Evolutionary conservation across 2,329 filamentous ascomycete genomes (phyloP).

Genomic region (Colletotrichum karsti): DNA sequence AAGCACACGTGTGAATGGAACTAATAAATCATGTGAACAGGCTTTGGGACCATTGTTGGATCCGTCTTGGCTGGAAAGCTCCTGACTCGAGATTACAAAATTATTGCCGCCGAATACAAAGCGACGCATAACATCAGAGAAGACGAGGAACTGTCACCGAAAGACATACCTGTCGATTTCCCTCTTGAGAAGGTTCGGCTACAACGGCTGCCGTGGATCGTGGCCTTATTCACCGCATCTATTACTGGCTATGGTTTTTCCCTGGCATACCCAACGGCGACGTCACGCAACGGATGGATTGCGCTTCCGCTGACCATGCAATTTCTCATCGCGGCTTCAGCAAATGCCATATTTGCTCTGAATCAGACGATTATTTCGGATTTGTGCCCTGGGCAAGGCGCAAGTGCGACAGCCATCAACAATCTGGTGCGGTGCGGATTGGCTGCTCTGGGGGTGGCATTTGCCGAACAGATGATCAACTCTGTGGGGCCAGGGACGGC

Average conservation of each 20-base stretch:
- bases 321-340: conserved; percentile 45
- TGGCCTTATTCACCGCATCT: conserved; percentile 40
- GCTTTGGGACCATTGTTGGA: conserved; percentile 49
- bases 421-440: conserved; percentile 35
- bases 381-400: conserved; percentile 38
- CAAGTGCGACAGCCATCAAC: conserved; percentile 43
- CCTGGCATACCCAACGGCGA: conserved; percentile 30
- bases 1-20: background rate
- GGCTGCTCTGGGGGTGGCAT: conserved; percentile 15
- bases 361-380: conserved; percentile 45
- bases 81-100: conserved; percentile 44
- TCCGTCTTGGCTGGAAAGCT: conserved; percentile 49
- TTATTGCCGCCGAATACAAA: conserved; percentile 32
- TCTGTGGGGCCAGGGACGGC: conserved; percentile 18
- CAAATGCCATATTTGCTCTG: conserved; percentile 46
- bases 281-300: conserved; percentile 33
- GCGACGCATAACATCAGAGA: conserved; percentile 27
- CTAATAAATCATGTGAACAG: conserved; percentile 24
- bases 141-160: conserved; percentile 37
- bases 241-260: conserved; percentile 46
- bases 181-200: conserved; percentile 51
- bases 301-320: conserved; percentile 36
- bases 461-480: conserved; percentile 21
- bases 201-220: conserved; percentile 47
- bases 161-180: conserved; percentile 43